These are phyloP conservation scores for Strigomonas galati DNA, from an alignment of 208 protist species.

Conservation along the genomic window DNA sequence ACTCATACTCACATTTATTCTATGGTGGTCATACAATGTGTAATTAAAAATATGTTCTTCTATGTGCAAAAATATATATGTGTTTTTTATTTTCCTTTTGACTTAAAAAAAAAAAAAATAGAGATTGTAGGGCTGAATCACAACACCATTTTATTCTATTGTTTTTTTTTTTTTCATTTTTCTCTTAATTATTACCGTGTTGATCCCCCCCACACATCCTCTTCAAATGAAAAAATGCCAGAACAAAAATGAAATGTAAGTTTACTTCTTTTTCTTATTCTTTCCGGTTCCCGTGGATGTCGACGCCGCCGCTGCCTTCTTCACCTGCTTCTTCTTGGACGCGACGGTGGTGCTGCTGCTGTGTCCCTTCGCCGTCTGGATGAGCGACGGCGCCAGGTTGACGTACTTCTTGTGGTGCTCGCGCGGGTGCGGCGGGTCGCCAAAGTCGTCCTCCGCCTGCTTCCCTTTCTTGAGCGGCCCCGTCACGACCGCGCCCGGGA, in stretches of 20 bases:
- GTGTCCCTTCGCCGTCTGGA: not conserved
- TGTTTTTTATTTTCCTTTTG: not conserved
- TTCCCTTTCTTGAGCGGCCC: constrained; percentile 7
- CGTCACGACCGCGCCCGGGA: not conserved
- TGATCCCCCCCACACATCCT: no score
- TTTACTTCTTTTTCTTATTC: constrained; percentile 21
- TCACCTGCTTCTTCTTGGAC: constrained; percentile 12
- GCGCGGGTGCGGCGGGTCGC: constrained; percentile 12
- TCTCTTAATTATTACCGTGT: no score
- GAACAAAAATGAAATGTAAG: constrained; percentile 9
- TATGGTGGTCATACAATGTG: no score
- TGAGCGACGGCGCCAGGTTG: not conserved
- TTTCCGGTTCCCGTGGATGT: constrained; percentile 15
- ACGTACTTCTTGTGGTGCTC: constrained; percentile 9
- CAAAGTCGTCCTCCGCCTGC: constrained; percentile 8
- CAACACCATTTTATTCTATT: constrained; percentile 5
- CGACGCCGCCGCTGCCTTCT: constrained; percentile 6
- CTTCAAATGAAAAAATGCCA: not conserved
- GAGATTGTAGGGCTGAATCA: not conserved
- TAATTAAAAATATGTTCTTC: no score
- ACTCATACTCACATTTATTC: no score
- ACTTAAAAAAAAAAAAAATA: constrained; percentile 2
- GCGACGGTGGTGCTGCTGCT: constrained; percentile 1
- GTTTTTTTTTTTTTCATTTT: constrained; percentile 13
- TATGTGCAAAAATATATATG: no score